A percentile compares a stretch with the other conserved stretches of the same genome.
Conservation (phyloP, 2,329 filamentous ascomycete genomes). For the Aspergillus sp. region DNA sequence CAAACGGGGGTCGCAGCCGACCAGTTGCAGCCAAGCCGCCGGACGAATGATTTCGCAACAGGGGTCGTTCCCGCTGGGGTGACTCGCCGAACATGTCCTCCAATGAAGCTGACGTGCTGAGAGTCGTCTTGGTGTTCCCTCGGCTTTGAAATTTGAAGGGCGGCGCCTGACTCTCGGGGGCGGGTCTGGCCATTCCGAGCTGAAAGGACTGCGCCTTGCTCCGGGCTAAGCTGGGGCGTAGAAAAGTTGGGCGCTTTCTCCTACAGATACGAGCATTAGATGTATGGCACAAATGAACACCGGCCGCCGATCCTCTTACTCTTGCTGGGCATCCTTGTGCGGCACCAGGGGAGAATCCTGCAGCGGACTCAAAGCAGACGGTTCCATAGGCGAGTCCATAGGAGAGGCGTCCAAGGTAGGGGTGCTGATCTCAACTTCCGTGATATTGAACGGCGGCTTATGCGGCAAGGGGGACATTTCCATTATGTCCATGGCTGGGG, state of each 20-base stretch:
- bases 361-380: conserved; percentile 38
- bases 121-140: conserved; percentile 47
- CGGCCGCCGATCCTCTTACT: conserved; percentile 30
- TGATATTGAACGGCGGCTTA: conserved; percentile 66
- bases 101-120: conserved; percentile 64
- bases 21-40: conserved; percentile 52
- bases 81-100: conserved; percentile 80
- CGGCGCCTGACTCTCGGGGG: conserved; percentile 64
- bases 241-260: conserved; percentile 64
- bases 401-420: conserved; percentile 62
- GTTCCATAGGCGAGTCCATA: conserved; percentile 38
- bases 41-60: conserved; percentile 60
- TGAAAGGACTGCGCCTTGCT: conserved; percentile 72
- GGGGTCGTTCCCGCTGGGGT: conserved; percentile 67
- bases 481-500: conserved; percentile 72
- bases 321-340: conserved; percentile 24
- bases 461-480: conserved; percentile 91
- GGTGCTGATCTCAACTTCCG: conserved; percentile 66
- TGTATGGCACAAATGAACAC: not conserved
- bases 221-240: conserved; percentile 71
- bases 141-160: conserved; percentile 71
- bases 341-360: conserved; percentile 38
- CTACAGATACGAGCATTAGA: conserved; percentile 41
- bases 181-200: conserved; percentile 58
- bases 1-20: conserved; percentile 64